Conservation (phyloP, 78 protist species). For the Dictyostelium firmibasis region DNA sequence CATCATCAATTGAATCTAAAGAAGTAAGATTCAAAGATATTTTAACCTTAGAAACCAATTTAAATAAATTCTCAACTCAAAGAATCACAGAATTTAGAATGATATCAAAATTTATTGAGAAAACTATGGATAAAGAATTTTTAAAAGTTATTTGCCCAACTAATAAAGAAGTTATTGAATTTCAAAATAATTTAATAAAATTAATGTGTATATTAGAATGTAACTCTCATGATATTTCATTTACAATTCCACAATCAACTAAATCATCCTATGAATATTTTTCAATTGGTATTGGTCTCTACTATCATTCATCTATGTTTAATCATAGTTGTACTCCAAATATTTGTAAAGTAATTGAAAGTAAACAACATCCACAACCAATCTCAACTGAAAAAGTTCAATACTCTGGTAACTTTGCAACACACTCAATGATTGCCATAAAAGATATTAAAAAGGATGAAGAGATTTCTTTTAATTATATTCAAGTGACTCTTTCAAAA, state of each 20-base stretch:
- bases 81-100: conserved; percentile 5
- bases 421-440: conserved; percentile 32
- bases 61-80: conserved; percentile 5
- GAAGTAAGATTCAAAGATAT: conserved; percentile 3
- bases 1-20: neutral
- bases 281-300: conserved; percentile 43
- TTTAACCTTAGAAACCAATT: neutral
- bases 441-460: conserved; percentile 17
- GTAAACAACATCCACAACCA: neutral
- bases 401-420: neutral
- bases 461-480: conserved; percentile 34
- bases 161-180: neutral
- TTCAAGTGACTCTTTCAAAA: neutral
- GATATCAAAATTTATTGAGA: conserved; percentile 2
- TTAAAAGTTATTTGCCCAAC: neutral
- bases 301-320: neutral
- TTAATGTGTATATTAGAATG: conserved; percentile 62
- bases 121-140: neutral
- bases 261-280: neutral
- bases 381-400: neutral
- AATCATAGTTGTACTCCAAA: conserved; percentile 55
- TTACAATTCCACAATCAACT: conserved; percentile 1
- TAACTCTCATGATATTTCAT: conserved; percentile 44
- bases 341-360: conserved; percentile 1
- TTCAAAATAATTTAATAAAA: conserved; percentile 16